Percentiles rank a stretch among this genome's conserved stretches.
phyloP scores from a whole-genome alignment of 805 yeast genomes.

The Schizosaccharomyces cryophilus region DNA sequence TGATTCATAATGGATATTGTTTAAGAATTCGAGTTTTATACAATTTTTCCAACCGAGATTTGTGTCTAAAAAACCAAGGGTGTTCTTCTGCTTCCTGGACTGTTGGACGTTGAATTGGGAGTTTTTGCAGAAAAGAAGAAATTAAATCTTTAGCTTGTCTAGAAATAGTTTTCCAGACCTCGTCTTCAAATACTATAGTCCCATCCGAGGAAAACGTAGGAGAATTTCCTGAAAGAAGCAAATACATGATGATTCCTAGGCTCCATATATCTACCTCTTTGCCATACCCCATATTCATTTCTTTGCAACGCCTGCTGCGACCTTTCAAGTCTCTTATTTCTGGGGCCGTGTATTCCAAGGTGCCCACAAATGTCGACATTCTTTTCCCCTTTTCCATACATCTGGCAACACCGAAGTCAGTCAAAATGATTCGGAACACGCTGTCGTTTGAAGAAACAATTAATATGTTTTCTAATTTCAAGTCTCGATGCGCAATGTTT shows the following conservation, averaged over 20 bases:
- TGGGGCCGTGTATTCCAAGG: constrained; percentile 53
- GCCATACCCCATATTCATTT: constrained; percentile 20
- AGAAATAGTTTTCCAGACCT: constrained; percentile 16
- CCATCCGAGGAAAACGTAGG: neutral
- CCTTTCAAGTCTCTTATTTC: constrained; percentile 19
- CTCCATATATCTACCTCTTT: constrained; percentile 48
- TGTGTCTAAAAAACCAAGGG: constrained; percentile 25
- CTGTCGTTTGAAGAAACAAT: constrained; percentile 28
- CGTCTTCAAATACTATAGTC: constrained; percentile 8
- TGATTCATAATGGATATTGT: neutral
- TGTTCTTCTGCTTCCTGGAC: constrained; percentile 20
- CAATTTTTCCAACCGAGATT: constrained; percentile 15
- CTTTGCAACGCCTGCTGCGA: neutral
- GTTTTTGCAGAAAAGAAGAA: constrained; percentile 17
- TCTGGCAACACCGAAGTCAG: constrained; percentile 44
- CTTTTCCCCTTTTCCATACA: constrained; percentile 12
- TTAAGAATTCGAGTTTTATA: constrained; percentile 12
- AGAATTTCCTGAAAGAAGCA: constrained; percentile 21
- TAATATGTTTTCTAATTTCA: constrained; percentile 31
- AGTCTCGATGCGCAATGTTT: neutral
- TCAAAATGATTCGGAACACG: constrained; percentile 26
- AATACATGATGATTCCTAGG: constrained; percentile 33
- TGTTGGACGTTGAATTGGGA: constrained; percentile 18
- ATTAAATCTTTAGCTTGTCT: constrained; percentile 24
- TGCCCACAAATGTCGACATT: constrained; percentile 31